Evolutionary conservation across 495 filamentous ascomycete species (phyloP).

Genomic region (Lepidopterella palustris): DNA sequence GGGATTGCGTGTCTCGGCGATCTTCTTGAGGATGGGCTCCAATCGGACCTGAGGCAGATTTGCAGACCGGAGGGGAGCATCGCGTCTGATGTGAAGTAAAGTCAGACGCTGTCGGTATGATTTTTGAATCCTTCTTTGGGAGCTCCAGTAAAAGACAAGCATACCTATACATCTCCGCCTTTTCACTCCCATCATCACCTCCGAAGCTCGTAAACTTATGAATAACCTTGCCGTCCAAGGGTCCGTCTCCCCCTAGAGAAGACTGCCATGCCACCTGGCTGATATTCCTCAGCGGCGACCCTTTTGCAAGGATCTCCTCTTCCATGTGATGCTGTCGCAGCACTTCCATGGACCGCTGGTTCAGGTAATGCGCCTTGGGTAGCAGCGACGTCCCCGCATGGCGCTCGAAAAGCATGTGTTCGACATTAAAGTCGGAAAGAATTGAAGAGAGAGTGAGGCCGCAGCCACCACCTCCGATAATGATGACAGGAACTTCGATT

Average conservation of each 20-base stretch:
- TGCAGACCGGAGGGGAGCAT: background rate
- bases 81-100: background rate
- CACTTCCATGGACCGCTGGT: background rate
- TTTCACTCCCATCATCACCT: background rate
- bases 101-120: too few relatives aligned
- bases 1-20: background rate
- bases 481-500: background rate
- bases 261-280: background rate
- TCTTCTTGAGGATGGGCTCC: background rate
- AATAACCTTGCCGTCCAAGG: background rate
- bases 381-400: background rate
- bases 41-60: background rate
- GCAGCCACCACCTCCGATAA: background rate
- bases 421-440: background rate
- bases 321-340: background rate
- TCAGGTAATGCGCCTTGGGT: background rate
- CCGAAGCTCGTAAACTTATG: background rate
- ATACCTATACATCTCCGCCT: background rate
- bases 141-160: background rate
- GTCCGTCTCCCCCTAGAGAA: background rate
- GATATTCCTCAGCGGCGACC: background rate
- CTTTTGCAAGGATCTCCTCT: background rate
- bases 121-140: background rate
- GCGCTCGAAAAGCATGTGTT: background rate
- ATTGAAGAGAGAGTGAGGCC: background rate